Base-by-base conservation (phyloP, 495 filamentous ascomycete species). In the Rostrohypoxylon terebratum region DNA sequence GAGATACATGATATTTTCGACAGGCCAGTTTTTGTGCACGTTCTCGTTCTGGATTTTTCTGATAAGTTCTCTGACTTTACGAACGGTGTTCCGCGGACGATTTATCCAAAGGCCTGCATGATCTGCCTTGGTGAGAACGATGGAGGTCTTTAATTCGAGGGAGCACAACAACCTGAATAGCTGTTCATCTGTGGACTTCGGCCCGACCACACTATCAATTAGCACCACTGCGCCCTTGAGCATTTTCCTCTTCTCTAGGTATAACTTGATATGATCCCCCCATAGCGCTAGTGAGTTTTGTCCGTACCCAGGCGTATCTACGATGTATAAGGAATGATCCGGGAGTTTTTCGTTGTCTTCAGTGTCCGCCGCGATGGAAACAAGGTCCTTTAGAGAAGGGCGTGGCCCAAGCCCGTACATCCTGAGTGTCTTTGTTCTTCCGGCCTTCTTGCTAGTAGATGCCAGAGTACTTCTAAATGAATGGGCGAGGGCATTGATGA, bases 231-330 rank as follows among this genome's bases (percentile, higher is more conserved):
- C 90, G n/a, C 93, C 87, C 53, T 89, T 87, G 36, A 98, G 87
- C 88, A 94, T 89, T 72, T 84, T 89, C 63, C 94, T 84, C 48
- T 86, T 83, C 36, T 83, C 81, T 28, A 98, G 76, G 83, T 96
- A 98, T 79, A 96, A 93, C 80, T 92, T 85, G 69, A 97, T 94
- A 81, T 98, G 90, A 68, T 81, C 80, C 1, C 96, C 96, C 95
- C 95, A 98, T 70, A 90, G 91, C 44, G 85, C 78, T 48, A 88
- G 82, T 75, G 91, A 93, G 4, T 88, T 91, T 60, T 91, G 85
- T 4, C 96, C 96, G 75, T 99, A 99, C 1, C 96, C 96, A 6
- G 96, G 96, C 93, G 96, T 95, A 79, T 99, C 96, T 38, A 97
- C 81, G 10, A 96, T 73, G 7, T 89, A 82, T 55, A 97, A 76